Evolutionary conservation across 2,329 filamentous ascomycete genomes (phyloP).

Genomic region (Xylaria sp.): DNA sequence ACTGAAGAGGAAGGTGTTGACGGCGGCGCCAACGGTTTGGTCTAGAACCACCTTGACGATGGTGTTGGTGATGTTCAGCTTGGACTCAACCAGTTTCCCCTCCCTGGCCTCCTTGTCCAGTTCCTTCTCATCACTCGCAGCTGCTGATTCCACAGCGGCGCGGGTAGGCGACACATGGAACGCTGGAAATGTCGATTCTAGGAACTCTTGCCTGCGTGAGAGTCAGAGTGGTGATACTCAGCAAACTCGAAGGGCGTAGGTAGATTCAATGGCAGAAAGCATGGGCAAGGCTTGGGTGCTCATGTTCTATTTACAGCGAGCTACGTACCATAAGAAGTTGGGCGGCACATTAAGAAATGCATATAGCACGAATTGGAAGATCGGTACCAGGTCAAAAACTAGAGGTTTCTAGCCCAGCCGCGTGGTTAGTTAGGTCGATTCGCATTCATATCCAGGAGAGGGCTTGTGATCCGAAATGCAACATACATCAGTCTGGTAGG

Average conservation of each 20-base stretch:
- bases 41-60: slow-evolving; percentile 74
- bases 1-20: slow-evolving; percentile 70
- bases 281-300: too few species aligned
- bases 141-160: slow-evolving; percentile 55
- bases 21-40: slow-evolving; percentile 71
- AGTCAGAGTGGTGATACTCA: slow-evolving; percentile 33
- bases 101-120: slow-evolving; percentile 51
- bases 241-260: too few species aligned
- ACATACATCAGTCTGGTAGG: slow-evolving; percentile 69
- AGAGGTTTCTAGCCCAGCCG: slow-evolving; percentile 64
- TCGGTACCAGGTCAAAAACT: slow-evolving; percentile 71
- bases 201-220: slow-evolving; percentile 72
- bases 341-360: slow-evolving; percentile 78
- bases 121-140: slow-evolving; percentile 56
- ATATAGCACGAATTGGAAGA: slow-evolving; percentile 83
- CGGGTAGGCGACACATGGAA: slow-evolving; percentile 59
- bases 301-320: background rate
- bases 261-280: background rate
- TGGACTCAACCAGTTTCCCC: slow-evolving; percentile 58
- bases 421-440: slow-evolving; percentile 27
- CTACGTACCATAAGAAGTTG: slow-evolving; percentile 79
- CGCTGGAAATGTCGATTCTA: slow-evolving; percentile 80
- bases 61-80: slow-evolving; percentile 72
- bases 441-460: background rate
- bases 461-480: background rate